Base-by-base conservation (phyloP, 75 land plant genomes). In the Isoetes taiwanensis region DNA sequence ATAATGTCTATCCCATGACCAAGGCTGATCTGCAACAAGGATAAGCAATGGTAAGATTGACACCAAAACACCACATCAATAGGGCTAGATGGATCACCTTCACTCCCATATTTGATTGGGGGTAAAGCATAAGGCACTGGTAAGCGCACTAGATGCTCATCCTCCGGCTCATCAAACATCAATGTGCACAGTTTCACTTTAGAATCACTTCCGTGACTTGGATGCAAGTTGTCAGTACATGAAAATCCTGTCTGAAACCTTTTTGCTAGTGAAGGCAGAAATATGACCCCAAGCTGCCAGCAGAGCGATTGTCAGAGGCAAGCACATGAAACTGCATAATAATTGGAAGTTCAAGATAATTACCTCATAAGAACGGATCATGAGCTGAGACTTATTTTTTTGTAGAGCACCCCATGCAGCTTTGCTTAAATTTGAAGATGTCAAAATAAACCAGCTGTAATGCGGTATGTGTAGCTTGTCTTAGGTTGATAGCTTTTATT, bases 291-390 rank as follows among this genome's bases (percentile, higher is more conserved):
- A 11, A 93, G 67, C 99, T 90, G 76, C 43, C 57, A 42, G 14
- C 34, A 41, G 24, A 1, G n/a, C 32, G 20, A 34, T 25, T 16
- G 12, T 29, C 25, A 14, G 30, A 62, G 23, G 14, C 0, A 14
- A 8, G 35, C 20, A 30, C 8, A 29, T 26, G 3, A 26, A 8
- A n/a, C 19, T 61, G 10, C 27, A 17, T 14, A 29, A 4, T 34
- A 11, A 58, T 9, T 37, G 54, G 12, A 43, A 27, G 6, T n/a
- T 14, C 31, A 29, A 35, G 19, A 27, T 28, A 16, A 35, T 11
- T 66, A 93, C 98, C 96, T 93, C 98, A 71, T 87, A 93, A 29
- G 98, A 93, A n/a, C 98, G 80, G 9, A 93, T 88, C 96, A 93
- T 93, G 32, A 93, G 68, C 66, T 93, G 98, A 42, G 98, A 70